These are phyloP conservation scores for Atkinsonella hypoxylon DNA, from an alignment of 2,329 filamentous ascomycete genomes.

Conservation along the genomic window DNA sequence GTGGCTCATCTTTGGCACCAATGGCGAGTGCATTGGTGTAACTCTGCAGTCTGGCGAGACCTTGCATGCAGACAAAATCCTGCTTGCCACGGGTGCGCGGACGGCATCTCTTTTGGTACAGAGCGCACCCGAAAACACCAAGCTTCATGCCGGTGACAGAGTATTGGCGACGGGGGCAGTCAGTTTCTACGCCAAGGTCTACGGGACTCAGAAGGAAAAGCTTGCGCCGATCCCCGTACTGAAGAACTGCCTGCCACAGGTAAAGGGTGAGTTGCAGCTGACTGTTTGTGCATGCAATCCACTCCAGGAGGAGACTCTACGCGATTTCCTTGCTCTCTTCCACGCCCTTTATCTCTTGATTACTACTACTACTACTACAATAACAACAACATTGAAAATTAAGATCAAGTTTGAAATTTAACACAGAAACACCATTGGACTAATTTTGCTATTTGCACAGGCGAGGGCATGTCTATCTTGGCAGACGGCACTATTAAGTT, in stretches of 20 bases:
- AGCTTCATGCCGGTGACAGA: constrained; percentile 39
- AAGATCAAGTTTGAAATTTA: too few relatives aligned
- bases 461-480: constrained; percentile 33
- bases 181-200: constrained; percentile 27
- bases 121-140: constrained; percentile 33
- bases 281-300: background rate
- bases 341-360: too few relatives aligned
- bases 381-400: too few relatives aligned
- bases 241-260: constrained; percentile 28
- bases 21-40: constrained; percentile 37
- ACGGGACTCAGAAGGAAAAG: constrained; percentile 31
- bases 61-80: constrained; percentile 37
- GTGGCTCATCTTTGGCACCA: constrained; percentile 32
- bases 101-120: constrained; percentile 41
- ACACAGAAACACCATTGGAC: background rate
- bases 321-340: too few relatives aligned
- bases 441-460: constrained; percentile 13
- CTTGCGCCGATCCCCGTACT: constrained; percentile 42
- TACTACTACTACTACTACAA: too few relatives aligned
- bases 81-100: constrained; percentile 45
- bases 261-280: constrained; percentile 25
- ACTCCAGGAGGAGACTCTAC: background rate
- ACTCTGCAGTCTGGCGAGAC: constrained; percentile 31
- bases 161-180: constrained; percentile 44
- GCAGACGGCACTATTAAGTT: constrained; percentile 44